Percentiles rank a stretch among this genome's conserved stretches.
Evolutionary conservation across 23 red algal species (phyloP).

Genomic region (Gracilaria vermiculophylla): DNA sequence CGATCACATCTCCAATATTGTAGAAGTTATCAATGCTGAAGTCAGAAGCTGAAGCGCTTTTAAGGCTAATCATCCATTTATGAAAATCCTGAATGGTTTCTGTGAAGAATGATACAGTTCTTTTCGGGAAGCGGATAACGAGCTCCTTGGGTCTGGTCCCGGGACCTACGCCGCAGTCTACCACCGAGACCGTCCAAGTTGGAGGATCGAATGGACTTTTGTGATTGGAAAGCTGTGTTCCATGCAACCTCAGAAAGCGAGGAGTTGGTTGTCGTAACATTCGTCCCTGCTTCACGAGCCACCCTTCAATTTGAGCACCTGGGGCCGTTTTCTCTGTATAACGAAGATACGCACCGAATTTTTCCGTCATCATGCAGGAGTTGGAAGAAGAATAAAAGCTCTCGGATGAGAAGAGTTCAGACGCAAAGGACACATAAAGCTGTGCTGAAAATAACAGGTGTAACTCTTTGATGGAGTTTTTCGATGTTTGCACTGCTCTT

Average conservation of each 20-base stretch:
- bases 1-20: constrained; percentile 78
- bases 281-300: constrained; percentile 78
- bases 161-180: constrained; percentile 59
- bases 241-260: constrained; percentile 57
- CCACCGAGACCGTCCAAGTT: constrained; percentile 69
- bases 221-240: constrained; percentile 59
- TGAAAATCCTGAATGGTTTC: constrained; percentile 55
- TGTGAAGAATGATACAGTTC: constrained; percentile 79
- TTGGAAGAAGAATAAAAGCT: background rate
- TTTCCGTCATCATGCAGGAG: background rate
- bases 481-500: background rate
- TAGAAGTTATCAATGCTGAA: constrained; percentile 76
- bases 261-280: constrained; percentile 34
- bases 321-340: constrained; percentile 32
- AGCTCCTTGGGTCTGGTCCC: constrained; percentile 78
- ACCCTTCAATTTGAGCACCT: constrained; percentile 41
- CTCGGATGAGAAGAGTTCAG: background rate
- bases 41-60: constrained; percentile 50
- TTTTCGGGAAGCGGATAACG: constrained; percentile 57
- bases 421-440: background rate
- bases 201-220: constrained; percentile 38
- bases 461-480: background rate
- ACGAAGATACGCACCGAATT: constrained; percentile 31
- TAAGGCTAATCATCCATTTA: constrained; percentile 69
- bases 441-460: background rate